Evolutionary conservation across 441 rosid genomes (phyloP), one percentile per base, ranked within the genome.

Genomic region (Theobroma grandiflorum): DNA sequence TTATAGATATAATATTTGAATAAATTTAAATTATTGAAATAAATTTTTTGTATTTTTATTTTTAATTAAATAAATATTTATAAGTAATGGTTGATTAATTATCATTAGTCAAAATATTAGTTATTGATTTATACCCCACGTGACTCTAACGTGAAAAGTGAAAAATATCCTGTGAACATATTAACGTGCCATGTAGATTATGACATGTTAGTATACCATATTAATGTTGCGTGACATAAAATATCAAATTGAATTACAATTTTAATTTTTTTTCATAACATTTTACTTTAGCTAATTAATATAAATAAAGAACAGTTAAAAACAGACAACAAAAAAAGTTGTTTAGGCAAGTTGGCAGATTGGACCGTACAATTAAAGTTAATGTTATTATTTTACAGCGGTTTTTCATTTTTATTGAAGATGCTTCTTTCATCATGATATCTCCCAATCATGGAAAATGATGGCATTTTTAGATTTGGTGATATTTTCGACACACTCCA

Each of bases 391-490:
- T 42, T 66, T 40, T 68, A 11, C 35, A 10, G 18, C 33, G 43
- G 72, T 20, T 68, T 68, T 64, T 68, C 6, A 4, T 68, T 22
- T 43, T 8, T n/a, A n/a, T 20, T 20, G 62, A 57, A 40, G 71
- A 20, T 66, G 50, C 10, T 38, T 8, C 20, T 2, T n/a, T 55
- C 20, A 2, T 55, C 3, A 8, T 57, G 62, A 4, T 67, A 67
- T 42, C 55, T 4, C 47, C 73, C 35, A 45, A 35, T 45, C 45
- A 45, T 45, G 53, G 73, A 15, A 62, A 68, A 63, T 43, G 12
- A 45, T 45, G 55, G 20, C 53, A 22, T 69, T 69, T 9, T 12
- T 49, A 70, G 74, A 70, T 70, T 70, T 15, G 47, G 58, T 47
- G 14, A 69, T 26, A 26, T 47, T 47, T 69, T 47, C 7, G 47